Evolutionary conservation across 2,329 filamentous ascomycete genomes (phyloP).

Genomic region (Fusarium azukiicola): DNA sequence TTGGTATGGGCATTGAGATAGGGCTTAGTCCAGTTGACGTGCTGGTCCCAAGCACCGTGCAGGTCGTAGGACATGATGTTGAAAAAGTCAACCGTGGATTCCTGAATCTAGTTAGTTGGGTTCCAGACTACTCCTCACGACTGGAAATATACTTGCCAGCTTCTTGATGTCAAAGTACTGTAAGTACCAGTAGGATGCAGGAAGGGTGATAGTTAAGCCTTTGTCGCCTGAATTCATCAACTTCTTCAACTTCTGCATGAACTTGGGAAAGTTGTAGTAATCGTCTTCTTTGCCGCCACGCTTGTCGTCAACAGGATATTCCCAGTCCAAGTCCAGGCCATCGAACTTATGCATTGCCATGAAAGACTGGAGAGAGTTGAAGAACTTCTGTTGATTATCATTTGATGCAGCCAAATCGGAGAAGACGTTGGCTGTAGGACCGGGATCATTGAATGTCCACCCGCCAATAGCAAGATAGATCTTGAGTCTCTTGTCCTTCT

Average conservation of each 20-base stretch:
- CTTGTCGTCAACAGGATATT: constrained; percentile 59
- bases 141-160: constrained; percentile 23
- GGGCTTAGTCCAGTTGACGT: background rate
- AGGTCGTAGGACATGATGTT: constrained; percentile 31
- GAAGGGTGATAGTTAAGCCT: constrained; percentile 32
- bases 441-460: constrained; percentile 65
- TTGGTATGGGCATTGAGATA: constrained; percentile 44
- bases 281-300: constrained; percentile 62
- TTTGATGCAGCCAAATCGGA: constrained; percentile 14
- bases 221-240: constrained; percentile 48
- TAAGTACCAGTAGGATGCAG: constrained; percentile 56
- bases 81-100: background rate
- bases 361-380: constrained; percentile 35
- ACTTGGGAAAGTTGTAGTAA: constrained; percentile 56
- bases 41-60: constrained; percentile 29
- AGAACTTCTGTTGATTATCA: background rate
- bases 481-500: constrained; percentile 54
- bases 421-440: constrained; percentile 54
- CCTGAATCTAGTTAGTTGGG: background rate
- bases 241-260: constrained; percentile 44
- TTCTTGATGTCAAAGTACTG: constrained; percentile 52
- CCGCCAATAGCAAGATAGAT: constrained; percentile 66
- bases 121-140: background rate
- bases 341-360: constrained; percentile 46
- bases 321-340: constrained; percentile 55